Base-by-base conservation (phyloP, 2,329 filamentous ascomycete genomes). In the Fusarium humuli region DNA sequence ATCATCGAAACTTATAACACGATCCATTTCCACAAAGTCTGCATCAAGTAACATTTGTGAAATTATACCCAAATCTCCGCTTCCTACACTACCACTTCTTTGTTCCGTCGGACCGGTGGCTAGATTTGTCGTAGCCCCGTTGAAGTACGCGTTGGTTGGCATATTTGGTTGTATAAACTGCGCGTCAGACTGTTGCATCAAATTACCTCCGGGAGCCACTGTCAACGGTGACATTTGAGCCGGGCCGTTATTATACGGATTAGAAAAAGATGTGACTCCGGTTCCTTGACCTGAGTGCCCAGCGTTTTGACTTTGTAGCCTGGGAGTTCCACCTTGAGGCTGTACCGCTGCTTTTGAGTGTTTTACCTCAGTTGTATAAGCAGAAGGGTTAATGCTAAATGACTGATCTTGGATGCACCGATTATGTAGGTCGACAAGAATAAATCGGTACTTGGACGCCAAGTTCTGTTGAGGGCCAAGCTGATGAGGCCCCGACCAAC, bases 1-100 rank as follows among this genome's bases (percentile, higher is more conserved):
- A 41, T 79, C 77, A 23, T 79, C 76, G 16, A 78, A 77, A 29
- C 75, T 78, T 7, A 80, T 80, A 2, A 80, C 67, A 2, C 78
- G 66, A 6, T 80, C 78, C 67, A 79, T 61, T 6, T 76, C 73
- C 48, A 77, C 65, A 27, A 78, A 79, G 0, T 70, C 56, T 22
- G 77, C 73, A 18, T 78, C 72, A 57, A 77, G 73, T 6, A 78
- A 41, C 71, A 27, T 77, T 73, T 3, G 61, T 6, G 32, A 53
- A 61, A 32, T 65, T 23, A 13, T 50, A 7, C 37, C 53, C 49
- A 9, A 29, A 11, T 16, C 25, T 29, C 9, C 54, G 30, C 23
- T 65, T 18, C 13, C 58, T 10, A 52, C 44, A 37, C 48, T 60
- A 9, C 20, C 25, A 8, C 41, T 63, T 20, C 57, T 30, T 22